Conservation (phyloP, 768 basidiomycete species). For the Lactarius deliciosus region DNA sequence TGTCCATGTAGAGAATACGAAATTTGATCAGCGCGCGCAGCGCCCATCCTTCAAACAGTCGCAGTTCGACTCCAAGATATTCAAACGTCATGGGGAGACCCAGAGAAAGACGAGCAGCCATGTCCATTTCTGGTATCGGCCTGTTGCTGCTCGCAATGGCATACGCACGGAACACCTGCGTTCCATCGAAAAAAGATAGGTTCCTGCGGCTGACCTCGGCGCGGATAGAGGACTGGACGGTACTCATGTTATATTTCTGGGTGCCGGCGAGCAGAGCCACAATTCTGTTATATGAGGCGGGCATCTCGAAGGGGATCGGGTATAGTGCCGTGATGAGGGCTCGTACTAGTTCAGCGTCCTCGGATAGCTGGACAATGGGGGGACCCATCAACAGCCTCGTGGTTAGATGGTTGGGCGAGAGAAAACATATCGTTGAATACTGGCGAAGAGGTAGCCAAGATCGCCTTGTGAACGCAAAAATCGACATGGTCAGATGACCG, state of each 20-base stretch:
- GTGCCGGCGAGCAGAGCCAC: not conserved
- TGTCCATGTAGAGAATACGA: not conserved
- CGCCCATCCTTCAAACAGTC: constrained; percentile 2
- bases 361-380: constrained; percentile 1
- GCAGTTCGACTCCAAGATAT: not conserved
- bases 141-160: not conserved
- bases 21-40: not conserved
- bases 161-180: not conserved
- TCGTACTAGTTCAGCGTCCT: not conserved
- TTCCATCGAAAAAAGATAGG: not conserved
- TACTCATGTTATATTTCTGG: constrained; percentile 7
- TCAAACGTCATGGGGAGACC: constrained; percentile 5
- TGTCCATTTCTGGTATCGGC: not conserved
- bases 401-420: constrained; percentile 1
- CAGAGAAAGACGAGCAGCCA: not conserved
- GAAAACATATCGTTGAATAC: constrained; percentile 36
- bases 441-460: constrained; percentile 44
- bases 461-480: constrained; percentile 47
- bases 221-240: not conserved
- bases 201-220: not conserved
- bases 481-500: constrained; percentile 43
- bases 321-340: constrained; percentile 3
- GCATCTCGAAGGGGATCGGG: not conserved
- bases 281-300: not conserved
- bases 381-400: not conserved